Conservation (phyloP, 2,329 filamentous ascomycete species). For the Pseudogymnoascus sp. region DNA sequence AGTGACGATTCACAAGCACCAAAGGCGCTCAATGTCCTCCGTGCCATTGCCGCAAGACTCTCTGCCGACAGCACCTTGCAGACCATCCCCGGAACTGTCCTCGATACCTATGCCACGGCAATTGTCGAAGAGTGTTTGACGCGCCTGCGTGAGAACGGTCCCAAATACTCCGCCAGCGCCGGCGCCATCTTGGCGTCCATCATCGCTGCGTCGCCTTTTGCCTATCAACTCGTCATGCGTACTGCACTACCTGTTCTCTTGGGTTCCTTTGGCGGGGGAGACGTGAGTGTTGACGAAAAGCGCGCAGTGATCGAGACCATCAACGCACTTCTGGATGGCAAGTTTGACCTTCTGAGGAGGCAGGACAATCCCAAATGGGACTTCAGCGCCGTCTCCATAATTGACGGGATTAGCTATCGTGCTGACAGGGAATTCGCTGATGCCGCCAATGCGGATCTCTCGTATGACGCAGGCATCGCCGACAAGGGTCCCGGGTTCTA, state of each 20-base stretch:
- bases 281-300: constrained; percentile 16
- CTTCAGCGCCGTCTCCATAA: neutral
- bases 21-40: constrained; percentile 20
- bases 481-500: neutral
- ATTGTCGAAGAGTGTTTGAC: constrained; percentile 6
- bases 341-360: neutral
- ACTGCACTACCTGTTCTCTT: constrained; percentile 17
- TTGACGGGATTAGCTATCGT: neutral
- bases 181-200: constrained; percentile 19
- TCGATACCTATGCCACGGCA: constrained; percentile 2
- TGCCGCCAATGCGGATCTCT: too few relatives aligned
- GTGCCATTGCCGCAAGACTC: constrained; percentile 14
- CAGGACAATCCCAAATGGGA: neutral
- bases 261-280: constrained; percentile 16
- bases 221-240: constrained; percentile 17
- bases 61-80: constrained; percentile 10
- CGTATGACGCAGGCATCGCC: neutral
- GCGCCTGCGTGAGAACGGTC: constrained; percentile 4
- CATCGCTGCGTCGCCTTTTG: constrained; percentile 16
- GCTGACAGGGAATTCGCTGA: too few relatives aligned
- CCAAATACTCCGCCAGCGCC: neutral
- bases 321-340: constrained; percentile 22
- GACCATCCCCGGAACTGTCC: constrained; percentile 8
- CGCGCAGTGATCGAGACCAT: constrained; percentile 21
- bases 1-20: constrained; percentile 24